Percentiles rank a stretch among this genome's conserved stretches.
These are phyloP conservation scores for Penstemon newberryi DNA, from an alignment of 257 asterid genomes.

Conservation along the genomic window DNA sequence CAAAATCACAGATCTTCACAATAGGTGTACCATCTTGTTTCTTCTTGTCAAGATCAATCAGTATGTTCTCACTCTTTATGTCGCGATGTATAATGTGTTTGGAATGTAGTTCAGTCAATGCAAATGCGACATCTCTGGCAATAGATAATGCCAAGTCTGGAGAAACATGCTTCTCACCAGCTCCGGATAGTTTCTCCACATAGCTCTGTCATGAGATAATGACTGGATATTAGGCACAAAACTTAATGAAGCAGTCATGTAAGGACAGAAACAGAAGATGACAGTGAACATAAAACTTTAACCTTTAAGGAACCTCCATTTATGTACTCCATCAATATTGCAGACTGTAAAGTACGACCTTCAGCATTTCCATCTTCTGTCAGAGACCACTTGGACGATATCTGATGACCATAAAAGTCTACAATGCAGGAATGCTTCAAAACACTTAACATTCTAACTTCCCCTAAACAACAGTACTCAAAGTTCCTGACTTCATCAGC, in stretches of 20 bases:
- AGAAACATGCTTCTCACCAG: conserved; percentile 62
- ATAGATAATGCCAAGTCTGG: conserved; percentile 51
- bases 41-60: conserved; percentile 75
- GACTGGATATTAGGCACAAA: conserved; percentile 6
- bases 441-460: conserved; percentile 75
- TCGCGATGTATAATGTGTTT: conserved; percentile 88
- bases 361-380: conserved; percentile 54
- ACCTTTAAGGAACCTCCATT: conserved; percentile 95
- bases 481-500: conserved; percentile 69
- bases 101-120: conserved; percentile 70
- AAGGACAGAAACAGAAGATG: not conserved
- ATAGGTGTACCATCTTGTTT: conserved; percentile 68
- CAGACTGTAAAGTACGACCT: conserved; percentile 60
- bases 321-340: conserved; percentile 80
- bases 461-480: conserved; percentile 79
- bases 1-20: conserved; percentile 91
- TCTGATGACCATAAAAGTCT: conserved; percentile 80
- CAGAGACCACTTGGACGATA: conserved; percentile 73
- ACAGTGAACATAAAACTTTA: conserved; percentile 22
- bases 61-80: conserved; percentile 78
- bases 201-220: conserved; percentile 46
- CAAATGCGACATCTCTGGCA: conserved; percentile 78
- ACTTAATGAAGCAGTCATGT: not conserved
- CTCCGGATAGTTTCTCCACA: conserved; percentile 54
- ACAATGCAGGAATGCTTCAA: conserved; percentile 85